Evolutionary conservation across 106 monocot species (phyloP).

Genomic region (Xerophyta viscosa): DNA sequence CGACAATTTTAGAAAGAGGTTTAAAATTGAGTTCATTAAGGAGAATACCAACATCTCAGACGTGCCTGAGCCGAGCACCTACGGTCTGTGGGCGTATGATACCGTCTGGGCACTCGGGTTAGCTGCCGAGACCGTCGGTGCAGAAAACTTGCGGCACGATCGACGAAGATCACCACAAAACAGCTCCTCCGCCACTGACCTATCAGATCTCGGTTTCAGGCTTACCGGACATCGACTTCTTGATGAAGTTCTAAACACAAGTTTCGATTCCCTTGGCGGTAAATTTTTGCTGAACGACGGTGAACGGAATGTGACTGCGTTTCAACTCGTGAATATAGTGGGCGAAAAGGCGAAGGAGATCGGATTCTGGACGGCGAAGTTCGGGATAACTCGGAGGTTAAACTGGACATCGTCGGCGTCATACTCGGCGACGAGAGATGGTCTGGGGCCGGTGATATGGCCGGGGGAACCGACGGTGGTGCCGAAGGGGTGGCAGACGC

Average conservation of each 20-base stretch:
- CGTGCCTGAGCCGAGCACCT: constrained; percentile 12
- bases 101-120: constrained; percentile 45
- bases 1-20: background rate
- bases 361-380: constrained; percentile 39
- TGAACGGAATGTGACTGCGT: constrained; percentile 24
- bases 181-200: too few species aligned
- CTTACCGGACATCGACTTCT: too few species aligned
- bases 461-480: constrained; percentile 35
- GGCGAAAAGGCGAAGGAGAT: constrained; percentile 17
- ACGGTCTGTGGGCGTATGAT: constrained; percentile 54
- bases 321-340: constrained; percentile 50
- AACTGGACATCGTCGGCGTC: background rate
- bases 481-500: constrained; percentile 45
- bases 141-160: constrained; percentile 6
- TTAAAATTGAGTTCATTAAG: constrained; percentile 15
- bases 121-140: constrained; percentile 29
- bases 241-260: background rate
- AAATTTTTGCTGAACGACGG: constrained; percentile 27
- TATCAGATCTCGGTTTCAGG: too few species aligned
- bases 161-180: constrained; percentile 14
- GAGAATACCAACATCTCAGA: constrained; percentile 9
- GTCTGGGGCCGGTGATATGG: constrained; percentile 45
- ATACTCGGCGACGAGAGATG: constrained; percentile 6
- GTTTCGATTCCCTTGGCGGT: constrained; percentile 38
- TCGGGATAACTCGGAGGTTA: constrained; percentile 19